Conservation (phyloP, 2,329 filamentous ascomycete genomes). For the Erysiphe pulchra region DNA sequence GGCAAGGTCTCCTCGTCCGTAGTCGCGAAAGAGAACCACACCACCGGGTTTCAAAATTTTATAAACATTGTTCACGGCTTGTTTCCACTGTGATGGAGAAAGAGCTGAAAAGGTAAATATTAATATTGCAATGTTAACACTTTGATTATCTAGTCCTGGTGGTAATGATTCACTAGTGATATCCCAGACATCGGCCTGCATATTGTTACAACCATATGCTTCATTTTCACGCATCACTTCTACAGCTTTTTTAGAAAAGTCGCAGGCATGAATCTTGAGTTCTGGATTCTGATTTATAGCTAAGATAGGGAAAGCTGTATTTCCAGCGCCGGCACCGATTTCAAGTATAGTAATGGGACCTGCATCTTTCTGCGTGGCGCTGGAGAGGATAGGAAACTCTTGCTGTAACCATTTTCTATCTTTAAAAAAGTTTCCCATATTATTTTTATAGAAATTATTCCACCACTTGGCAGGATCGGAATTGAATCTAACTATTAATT, state of each 20-base stretch:
- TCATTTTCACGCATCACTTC: constrained; percentile 69
- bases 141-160: constrained; percentile 48
- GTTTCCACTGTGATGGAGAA: constrained; percentile 59
- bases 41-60: constrained; percentile 73
- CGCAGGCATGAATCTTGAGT: constrained; percentile 74
- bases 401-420: constrained; percentile 92
- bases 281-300: constrained; percentile 58
- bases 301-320: constrained; percentile 83
- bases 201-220: constrained; percentile 42
- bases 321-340: constrained; percentile 84
- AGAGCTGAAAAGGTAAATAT: constrained; percentile 96
- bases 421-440: constrained; percentile 95
- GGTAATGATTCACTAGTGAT: constrained; percentile 48
- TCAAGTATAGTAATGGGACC: constrained; percentile 54
- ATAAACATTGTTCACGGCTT: constrained; percentile 59
- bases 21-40: constrained; percentile 86
- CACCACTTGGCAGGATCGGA: constrained; percentile 82
- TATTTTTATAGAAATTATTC: constrained; percentile 97
- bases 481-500: constrained; percentile 49
- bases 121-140: constrained; percentile 76
- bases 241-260: constrained; percentile 88
- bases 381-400: constrained; percentile 72
- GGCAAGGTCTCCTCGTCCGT: constrained; percentile 80
- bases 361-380: constrained; percentile 44
- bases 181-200: constrained; percentile 91